These are phyloP conservation scores for Lipomyces orientalis DNA, from an alignment of 805 yeast species.

Conservation along the genomic window DNA sequence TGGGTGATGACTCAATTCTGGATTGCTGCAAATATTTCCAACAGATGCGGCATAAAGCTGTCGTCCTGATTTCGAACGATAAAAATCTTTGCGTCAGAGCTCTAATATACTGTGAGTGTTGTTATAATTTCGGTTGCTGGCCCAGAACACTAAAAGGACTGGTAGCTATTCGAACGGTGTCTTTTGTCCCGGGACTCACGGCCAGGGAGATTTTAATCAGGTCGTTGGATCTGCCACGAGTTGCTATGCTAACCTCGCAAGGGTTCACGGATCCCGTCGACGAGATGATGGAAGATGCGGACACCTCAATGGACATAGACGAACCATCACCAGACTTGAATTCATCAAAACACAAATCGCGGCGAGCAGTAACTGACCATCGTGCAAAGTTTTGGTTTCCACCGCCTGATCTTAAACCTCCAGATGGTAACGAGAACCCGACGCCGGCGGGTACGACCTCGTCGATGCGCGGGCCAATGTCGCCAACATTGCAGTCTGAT, in stretches of 20 bases:
- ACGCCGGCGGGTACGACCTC: background rate
- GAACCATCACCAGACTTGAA: background rate
- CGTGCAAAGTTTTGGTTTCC: slow-evolving; percentile 5
- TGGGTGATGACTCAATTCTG: slow-evolving; percentile 80
- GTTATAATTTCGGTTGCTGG: slow-evolving; percentile 38
- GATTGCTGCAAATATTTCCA: slow-evolving; percentile 80
- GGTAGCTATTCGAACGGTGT: slow-evolving; percentile 23
- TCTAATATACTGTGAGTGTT: slow-evolving; percentile 56
- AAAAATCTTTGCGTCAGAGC: slow-evolving; percentile 83
- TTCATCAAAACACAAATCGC: slow-evolving; percentile 2
- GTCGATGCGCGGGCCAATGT: no score
- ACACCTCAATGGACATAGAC: slow-evolving; percentile 1
- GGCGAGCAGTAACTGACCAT: background rate
- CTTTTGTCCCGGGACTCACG: slow-evolving; percentile 25
- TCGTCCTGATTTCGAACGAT: slow-evolving; percentile 78
- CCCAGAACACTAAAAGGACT: background rate
- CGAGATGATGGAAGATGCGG: slow-evolving; percentile 3
- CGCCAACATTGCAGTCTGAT: background rate
- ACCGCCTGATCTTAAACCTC: background rate
- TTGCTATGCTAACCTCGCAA: background rate
- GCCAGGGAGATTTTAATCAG: slow-evolving; percentile 14
- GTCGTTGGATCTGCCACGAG: slow-evolving; percentile 11
- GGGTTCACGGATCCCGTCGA: background rate
- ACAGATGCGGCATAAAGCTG: slow-evolving; percentile 46
- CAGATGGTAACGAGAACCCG: background rate